Percentiles rank a stretch among this genome's conserved stretches.
These are phyloP conservation scores for Stephania yunnanensis DNA, from an alignment of 164 flowering plant species.

Conservation along the genomic window DNA sequence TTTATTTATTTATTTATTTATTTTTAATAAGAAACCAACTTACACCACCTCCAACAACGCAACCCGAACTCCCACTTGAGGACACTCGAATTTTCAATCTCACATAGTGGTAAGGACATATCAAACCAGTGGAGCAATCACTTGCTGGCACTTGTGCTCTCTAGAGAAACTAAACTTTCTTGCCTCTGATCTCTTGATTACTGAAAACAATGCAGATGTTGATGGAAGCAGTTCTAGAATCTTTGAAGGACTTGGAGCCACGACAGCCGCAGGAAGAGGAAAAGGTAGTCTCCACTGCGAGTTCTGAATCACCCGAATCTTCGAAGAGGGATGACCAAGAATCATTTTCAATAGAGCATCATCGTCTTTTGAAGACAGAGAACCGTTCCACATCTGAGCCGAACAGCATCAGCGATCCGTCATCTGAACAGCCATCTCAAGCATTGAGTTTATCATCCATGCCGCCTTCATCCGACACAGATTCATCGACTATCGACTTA, in stretches of 20 bases:
- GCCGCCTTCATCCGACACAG: not conserved
- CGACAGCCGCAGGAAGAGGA: conserved; percentile 33
- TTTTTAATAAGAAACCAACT: too few relatives aligned
- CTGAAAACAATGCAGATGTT: conserved; percentile 52
- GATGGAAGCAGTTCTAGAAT: conserved; percentile 74
- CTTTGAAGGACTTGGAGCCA: conserved; percentile 63
- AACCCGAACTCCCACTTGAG: too few relatives aligned
- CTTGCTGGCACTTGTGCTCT: too few relatives aligned
- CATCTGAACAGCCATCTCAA: conserved; percentile 9
- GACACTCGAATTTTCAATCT: too few relatives aligned
- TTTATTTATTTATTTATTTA: too few relatives aligned
- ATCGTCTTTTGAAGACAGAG: conserved; percentile 15
- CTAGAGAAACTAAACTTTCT: not conserved
- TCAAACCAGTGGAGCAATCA: too few relatives aligned
- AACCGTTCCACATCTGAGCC: conserved; percentile 13
- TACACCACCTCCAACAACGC: too few relatives aligned
- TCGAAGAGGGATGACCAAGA: conserved; percentile 18
- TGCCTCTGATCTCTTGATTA: not conserved
- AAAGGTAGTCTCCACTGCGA: conserved; percentile 16
- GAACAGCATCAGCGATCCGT: conserved; percentile 10
- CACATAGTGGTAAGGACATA: too few relatives aligned
- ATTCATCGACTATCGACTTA: conserved; percentile 3
- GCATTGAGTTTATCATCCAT: not conserved
- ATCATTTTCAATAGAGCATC: conserved; percentile 24
- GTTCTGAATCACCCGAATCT: conserved; percentile 16